These are phyloP conservation scores for Teratosphaeria epicoccoides DNA, from an alignment of 2,329 filamentous ascomycete species.

Conservation along the genomic window DNA sequence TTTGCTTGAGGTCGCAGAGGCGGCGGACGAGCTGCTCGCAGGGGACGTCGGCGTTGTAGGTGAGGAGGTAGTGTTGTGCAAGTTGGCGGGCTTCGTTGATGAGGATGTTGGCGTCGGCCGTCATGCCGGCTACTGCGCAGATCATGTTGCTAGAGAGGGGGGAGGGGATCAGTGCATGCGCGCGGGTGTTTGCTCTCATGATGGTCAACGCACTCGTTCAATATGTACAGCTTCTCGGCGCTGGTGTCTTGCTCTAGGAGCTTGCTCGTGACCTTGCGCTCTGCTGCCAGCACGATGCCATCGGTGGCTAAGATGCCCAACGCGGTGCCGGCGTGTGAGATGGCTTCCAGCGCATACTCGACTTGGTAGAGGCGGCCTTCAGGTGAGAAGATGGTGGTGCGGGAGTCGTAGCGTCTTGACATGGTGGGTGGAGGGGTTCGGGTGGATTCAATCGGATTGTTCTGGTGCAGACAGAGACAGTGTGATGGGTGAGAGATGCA, in stretches of 20 bases:
- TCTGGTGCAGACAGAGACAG: no score
- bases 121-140: slow-evolving; percentile 97
- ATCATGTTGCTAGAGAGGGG: slow-evolving; percentile 86
- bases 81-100: slow-evolving; percentile 99
- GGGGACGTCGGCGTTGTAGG: slow-evolving; percentile 99
- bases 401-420: slow-evolving; percentile 27
- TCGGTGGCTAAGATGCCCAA: slow-evolving; percentile 95
- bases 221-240: slow-evolving; percentile 97
- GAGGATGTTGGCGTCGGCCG: slow-evolving; percentile 97
- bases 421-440: slow-evolving; percentile 9
- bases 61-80: slow-evolving; percentile 93
- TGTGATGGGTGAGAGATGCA: not conserved
- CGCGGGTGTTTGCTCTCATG: not conserved
- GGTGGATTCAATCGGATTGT: not conserved
- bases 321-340: slow-evolving; percentile 94
- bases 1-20: slow-evolving; percentile 96
- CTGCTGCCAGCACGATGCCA: slow-evolving; percentile 94
- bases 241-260: slow-evolving; percentile 98
- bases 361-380: slow-evolving; percentile 98
- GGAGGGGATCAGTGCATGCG: not conserved
- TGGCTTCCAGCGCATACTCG: slow-evolving; percentile 97
- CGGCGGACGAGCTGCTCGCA: slow-evolving; percentile 96
- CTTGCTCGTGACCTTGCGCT: slow-evolving; percentile 99
- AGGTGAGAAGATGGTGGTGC: slow-evolving; percentile 97
- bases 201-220: slow-evolving; percentile 69